Percentiles rank a stretch among this genome's conserved stretches.
phyloP scores from a whole-genome alignment of 169 alveolate genomes.

The Cryptosporidium ryanae region DNA sequence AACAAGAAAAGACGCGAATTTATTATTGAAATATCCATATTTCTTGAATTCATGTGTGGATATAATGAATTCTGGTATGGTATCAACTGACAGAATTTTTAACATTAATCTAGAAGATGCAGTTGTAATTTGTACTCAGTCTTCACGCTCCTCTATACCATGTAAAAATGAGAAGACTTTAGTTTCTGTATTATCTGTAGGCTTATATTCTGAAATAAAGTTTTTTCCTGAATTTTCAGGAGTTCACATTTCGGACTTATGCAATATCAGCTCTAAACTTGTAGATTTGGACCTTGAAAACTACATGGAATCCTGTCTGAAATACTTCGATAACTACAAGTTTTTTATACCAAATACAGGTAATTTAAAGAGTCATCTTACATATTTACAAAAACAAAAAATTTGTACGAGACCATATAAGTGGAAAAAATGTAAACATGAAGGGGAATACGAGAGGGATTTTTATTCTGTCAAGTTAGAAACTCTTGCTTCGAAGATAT shows the following conservation, averaged over 20 bases:
- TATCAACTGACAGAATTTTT: neutral
- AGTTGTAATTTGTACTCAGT: slow-evolving; percentile 40
- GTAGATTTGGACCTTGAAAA: neutral
- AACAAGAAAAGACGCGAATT: slow-evolving; percentile 13
- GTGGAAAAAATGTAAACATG: slow-evolving; percentile 40
- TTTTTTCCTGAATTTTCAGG: slow-evolving; percentile 23
- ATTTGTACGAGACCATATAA: slow-evolving; percentile 60
- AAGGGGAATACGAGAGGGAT: slow-evolving; percentile 3
- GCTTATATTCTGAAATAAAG: slow-evolving; percentile 43
- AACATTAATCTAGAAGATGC: slow-evolving; percentile 29
- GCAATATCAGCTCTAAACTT: slow-evolving; percentile 31
- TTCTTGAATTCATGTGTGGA: slow-evolving; percentile 61
- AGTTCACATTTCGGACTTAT: slow-evolving; percentile 24
- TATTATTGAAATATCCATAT: slow-evolving; percentile 36
- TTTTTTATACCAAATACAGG: slow-evolving; percentile 20
- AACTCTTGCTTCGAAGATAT: slow-evolving; percentile 37
- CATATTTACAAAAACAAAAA: slow-evolving; percentile 40
- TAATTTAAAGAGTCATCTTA: neutral
- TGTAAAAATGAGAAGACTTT: slow-evolving; percentile 28
- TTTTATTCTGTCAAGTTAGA: slow-evolving; percentile 35
- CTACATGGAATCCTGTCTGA: slow-evolving; percentile 35
- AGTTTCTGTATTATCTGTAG: slow-evolving; percentile 47
- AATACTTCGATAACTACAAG: slow-evolving; percentile 8
- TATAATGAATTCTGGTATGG: slow-evolving; percentile 17
- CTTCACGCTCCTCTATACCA: slow-evolving; percentile 34